These are phyloP conservation scores for Fusarium temperatum DNA, from an alignment of 2,329 filamentous ascomycete species.

Conservation along the genomic window DNA sequence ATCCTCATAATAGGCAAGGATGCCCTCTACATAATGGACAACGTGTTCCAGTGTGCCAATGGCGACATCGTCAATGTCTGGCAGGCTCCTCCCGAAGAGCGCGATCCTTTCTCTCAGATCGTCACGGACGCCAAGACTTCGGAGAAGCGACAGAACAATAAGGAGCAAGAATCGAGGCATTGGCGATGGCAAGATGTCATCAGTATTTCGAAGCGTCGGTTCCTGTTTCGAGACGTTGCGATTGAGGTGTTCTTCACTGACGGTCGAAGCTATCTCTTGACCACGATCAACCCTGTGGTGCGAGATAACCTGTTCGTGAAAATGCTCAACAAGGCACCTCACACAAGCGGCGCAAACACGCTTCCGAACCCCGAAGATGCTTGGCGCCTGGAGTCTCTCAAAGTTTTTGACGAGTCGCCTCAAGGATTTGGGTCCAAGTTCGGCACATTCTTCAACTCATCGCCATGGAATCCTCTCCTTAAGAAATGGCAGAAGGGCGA, in stretches of 20 bases:
- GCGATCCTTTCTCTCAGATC: constrained; percentile 94
- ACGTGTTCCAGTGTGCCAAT: constrained; percentile 93
- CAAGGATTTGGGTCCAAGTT: constrained; percentile 84
- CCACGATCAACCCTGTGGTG: constrained; percentile 75
- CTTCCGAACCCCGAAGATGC: constrained; percentile 84
- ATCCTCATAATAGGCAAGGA: constrained; percentile 93
- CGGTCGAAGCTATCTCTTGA: constrained; percentile 92
- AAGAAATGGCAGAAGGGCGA: constrained; percentile 92
- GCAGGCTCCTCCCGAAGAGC: constrained; percentile 90
- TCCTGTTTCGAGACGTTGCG: constrained; percentile 93
- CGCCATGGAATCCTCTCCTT: constrained; percentile 83
- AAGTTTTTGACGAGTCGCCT: constrained; percentile 67
- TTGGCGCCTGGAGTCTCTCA: constrained; percentile 90
- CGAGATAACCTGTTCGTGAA: constrained; percentile 85
- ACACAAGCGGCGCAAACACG: constrained; percentile 75
- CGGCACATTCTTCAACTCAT: constrained; percentile 88
- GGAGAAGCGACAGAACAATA: constrained; percentile 66
- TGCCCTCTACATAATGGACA: constrained; percentile 92
- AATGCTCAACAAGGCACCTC: constrained; percentile 81
- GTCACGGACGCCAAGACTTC: constrained; percentile 74
- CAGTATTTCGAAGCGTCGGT: constrained; percentile 94
- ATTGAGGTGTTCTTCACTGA: constrained; percentile 99
- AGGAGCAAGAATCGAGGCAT: constrained; percentile 83
- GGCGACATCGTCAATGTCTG: constrained; percentile 97
- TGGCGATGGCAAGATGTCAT: constrained; percentile 97